Evolutionary conservation across 805 yeast genomes (phyloP), one percentile per base, ranked within the genome.

Genomic region (Cyberlindnera americana): DNA sequence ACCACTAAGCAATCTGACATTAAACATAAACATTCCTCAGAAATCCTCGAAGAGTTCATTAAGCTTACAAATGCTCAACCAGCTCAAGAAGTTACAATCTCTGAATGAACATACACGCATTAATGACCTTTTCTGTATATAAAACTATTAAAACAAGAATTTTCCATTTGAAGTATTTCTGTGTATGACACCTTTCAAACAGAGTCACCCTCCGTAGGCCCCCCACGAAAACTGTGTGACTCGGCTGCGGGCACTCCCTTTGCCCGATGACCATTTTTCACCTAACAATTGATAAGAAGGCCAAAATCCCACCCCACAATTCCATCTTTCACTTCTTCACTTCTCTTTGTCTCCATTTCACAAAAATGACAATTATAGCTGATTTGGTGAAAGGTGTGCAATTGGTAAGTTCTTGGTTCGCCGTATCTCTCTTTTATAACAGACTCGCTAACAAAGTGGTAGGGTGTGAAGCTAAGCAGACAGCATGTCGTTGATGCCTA

Each of bases 21-120:
- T 62, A 69, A 72, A 41, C 56, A 72, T 53, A 70, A 68, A 54
- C 62, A 61, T 33, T 65, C 73, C 19, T 62, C 64, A 19, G 75
- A 66, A 30, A 85, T 88, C 29, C 71, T 87, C 61, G 56, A 65
- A 23, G 75, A 74, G 44, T 65, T 88, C 29, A 66, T 81, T 22
- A 58, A 64, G 28, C 55, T 63, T 10, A 69, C 84, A 0, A 67
- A 67, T 1, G 87, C 86, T n/a, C 57, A 57, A 23, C 57, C 62
- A 14, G 73, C 83, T 1, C 70, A 77, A 6, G 66, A 61, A 25
- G 41, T 46, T 19, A 35, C 21, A 13, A 24, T 41, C 17, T 36
- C 38, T 19, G 43, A 39, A 25, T 9, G 6, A 10, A 25, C 27
- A 25, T 6, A 9, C 27, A 25, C 14, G 27, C 27, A 25, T 27